phyloP scores from a whole-genome alignment of 768 basidiomycete genomes.

The Mycena epipterygia region DNA sequence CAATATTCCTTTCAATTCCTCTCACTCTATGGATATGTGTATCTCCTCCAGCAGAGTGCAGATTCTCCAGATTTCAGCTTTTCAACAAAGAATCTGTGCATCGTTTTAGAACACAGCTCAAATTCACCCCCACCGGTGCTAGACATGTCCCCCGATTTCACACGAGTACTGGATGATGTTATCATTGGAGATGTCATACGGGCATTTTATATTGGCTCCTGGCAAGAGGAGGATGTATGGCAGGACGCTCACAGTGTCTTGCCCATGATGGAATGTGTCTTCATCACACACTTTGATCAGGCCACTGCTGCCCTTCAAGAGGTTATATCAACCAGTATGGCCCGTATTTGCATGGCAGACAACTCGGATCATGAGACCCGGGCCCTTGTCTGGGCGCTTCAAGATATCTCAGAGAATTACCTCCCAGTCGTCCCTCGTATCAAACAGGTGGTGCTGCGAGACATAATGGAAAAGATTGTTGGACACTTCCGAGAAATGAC shows the following conservation, averaged over 20 bases:
- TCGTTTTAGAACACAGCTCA: background rate
- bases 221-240: background rate
- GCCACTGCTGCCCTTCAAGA: background rate
- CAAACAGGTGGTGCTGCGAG: background rate
- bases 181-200: background rate
- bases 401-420: background rate
- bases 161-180: background rate
- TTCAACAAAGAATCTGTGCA: background rate
- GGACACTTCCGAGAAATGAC: background rate
- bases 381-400: background rate
- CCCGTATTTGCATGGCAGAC: background rate
- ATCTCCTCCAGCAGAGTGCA: background rate
- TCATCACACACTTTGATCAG: background rate
- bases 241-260: background rate
- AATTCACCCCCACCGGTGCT: background rate
- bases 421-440: background rate
- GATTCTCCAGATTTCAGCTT: background rate
- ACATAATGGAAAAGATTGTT: background rate
- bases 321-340: background rate
- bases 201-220: background rate
- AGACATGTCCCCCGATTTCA: background rate
- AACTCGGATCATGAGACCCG: background rate
- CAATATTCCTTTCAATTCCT: conserved; percentile 3
- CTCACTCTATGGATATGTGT: conserved; percentile 2
- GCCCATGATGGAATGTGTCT: background rate